Conservation (phyloP, 2,329 filamentous ascomycete species). For the Microdochium bolleyi region DNA sequence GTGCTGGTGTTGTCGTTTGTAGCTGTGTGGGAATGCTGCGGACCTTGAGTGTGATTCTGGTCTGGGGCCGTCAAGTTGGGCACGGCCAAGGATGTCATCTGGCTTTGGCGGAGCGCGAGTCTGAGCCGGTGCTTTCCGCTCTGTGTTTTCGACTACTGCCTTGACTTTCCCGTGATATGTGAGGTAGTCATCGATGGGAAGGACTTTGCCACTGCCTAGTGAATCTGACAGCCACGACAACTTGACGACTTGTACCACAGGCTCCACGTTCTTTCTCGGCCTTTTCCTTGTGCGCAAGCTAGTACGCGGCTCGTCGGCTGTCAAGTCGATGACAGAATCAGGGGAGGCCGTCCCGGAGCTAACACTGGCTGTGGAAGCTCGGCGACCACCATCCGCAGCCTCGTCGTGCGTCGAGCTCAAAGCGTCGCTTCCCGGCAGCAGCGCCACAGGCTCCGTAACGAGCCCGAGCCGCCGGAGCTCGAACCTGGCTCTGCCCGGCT, state of each 20-base stretch:
- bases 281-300: not conserved
- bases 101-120: slow-evolving; percentile 4
- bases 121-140: slow-evolving; percentile 1
- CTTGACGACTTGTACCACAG: slow-evolving; percentile 44
- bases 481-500: slow-evolving; percentile 63
- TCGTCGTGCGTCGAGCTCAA: not conserved
- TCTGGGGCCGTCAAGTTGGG: not conserved
- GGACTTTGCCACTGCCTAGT: slow-evolving; percentile 29
- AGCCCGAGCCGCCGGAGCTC: slow-evolving; percentile 59
- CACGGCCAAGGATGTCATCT: slow-evolving; percentile 22
- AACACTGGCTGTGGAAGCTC: not conserved
- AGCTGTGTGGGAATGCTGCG: not conserved
- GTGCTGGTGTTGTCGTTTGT: slow-evolving; percentile 14
- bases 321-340: not conserved
- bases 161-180: slow-evolving; percentile 42
- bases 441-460: not conserved
- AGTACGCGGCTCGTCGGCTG: not conserved
- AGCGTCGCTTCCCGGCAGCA: too few species aligned
- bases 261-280: slow-evolving; percentile 11
- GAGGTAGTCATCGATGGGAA: slow-evolving; percentile 42
- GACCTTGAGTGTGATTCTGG: not conserved
- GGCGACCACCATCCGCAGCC: not conserved
- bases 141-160: slow-evolving; percentile 4
- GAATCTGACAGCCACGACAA: slow-evolving; percentile 52
- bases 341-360: not conserved